Base-by-base conservation (phyloP, 2,329 filamentous ascomycete species). In the Ramularia endophylla region DNA sequence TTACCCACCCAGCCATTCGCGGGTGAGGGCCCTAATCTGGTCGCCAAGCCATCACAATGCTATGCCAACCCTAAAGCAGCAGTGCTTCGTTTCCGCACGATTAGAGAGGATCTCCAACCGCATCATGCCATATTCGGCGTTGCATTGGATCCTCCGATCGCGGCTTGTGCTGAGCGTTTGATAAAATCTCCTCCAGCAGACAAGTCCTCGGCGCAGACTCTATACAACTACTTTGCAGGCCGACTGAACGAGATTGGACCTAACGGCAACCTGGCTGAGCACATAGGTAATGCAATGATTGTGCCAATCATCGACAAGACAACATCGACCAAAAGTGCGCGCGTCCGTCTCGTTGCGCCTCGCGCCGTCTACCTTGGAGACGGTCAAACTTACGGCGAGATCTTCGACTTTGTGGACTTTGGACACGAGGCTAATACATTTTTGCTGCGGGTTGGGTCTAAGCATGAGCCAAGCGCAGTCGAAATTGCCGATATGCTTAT, bases 321-420 rank as follows among this genome's bases (percentile, higher is more conserved):
- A 4, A 34, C 38, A 16, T 54, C 51, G 20, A 55, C 57, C 16
- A 50, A 51, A 20, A 35, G 38, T 34, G 50, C 55, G 36, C 56
- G 57, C 34, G 53, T 77, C 33, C 67, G 72, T 51, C 74, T 80
- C 52, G 72, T 88, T 32, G 73, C 77, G 12, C 90, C 92, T 4
- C 76, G 74, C 33, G 73, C 80, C 29, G 88, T 84, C 48, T 98
- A 95, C 61, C 72, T 98, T 2, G 92, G 92, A 7, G 72, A 75
- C 25, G 72, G 75, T 38, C 69, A 77, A 41, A 74, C 81, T 51
- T 98, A 94, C 56, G 84, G 80, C 8, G 85, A 94, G 22, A 94
- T 98, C 22, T 95, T 98, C 52, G 88, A 97, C 60, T 98, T 95
- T 64, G 89, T 97, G 11, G 86, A 97, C 60, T 98, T 95, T 66